A percentile compares a stretch with the other conserved stretches of the same genome.
phyloP scores from a whole-genome alignment of 352 stramenopile species.

The Thalassiosira mediterranea region DNA sequence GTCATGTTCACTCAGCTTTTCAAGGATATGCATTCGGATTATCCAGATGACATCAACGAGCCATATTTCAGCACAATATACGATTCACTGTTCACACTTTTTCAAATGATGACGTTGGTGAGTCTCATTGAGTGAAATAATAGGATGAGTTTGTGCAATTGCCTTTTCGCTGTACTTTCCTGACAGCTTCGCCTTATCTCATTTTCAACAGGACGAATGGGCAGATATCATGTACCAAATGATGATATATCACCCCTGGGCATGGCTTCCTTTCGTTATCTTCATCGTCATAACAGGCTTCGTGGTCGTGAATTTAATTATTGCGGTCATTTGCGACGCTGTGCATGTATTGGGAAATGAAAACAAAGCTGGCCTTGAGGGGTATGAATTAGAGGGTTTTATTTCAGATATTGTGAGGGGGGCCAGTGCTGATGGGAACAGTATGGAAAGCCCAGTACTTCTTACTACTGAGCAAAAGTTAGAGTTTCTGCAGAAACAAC shows the following conservation, averaged over 20 bases:
- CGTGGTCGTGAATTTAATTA: slow-evolving; percentile 73
- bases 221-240: slow-evolving; percentile 28
- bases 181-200: too few relatives aligned
- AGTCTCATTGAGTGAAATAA: slow-evolving; percentile 5
- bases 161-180: too few relatives aligned
- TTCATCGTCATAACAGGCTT: slow-evolving; percentile 73
- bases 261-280: slow-evolving; percentile 54
- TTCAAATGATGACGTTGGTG: slow-evolving; percentile 72
- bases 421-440: too few relatives aligned
- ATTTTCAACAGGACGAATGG: slow-evolving; percentile 33
- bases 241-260: slow-evolving; percentile 38
- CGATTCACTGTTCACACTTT: slow-evolving; percentile 60
- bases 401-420: neutral
- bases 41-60: slow-evolving; percentile 18
- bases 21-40: slow-evolving; percentile 49
- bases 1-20: slow-evolving; percentile 77
- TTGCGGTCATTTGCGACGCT: slow-evolving; percentile 77
- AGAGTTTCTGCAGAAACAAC: slow-evolving; percentile 49
- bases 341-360: slow-evolving; percentile 57
- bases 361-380: slow-evolving; percentile 56
- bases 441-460: too few relatives aligned
- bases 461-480: slow-evolving; percentile 31
- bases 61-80: slow-evolving; percentile 66
- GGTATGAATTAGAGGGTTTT: slow-evolving; percentile 22
- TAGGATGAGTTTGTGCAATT: too few relatives aligned